These are phyloP conservation scores for Arachnomyces sp. DNA, from an alignment of 2,329 filamentous ascomycete species.

Conservation along the genomic window DNA sequence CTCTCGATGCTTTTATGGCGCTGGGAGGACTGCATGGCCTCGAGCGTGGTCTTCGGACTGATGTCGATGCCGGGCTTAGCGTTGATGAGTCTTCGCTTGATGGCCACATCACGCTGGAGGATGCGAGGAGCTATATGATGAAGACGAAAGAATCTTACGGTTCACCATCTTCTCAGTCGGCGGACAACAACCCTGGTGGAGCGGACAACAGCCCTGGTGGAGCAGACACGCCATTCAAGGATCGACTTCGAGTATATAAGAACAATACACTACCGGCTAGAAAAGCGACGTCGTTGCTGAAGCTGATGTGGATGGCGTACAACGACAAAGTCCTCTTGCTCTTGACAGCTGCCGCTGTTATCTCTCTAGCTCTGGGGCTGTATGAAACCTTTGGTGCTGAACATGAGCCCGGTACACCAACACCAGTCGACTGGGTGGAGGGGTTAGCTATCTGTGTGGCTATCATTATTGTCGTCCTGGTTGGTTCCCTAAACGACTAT, in stretches of 20 bases:
- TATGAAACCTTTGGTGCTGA: conserved; percentile 39
- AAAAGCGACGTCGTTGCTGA: conserved; percentile 58
- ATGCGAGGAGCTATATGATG: conserved; percentile 45
- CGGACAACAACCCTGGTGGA: conserved; percentile 1
- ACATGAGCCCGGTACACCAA: conserved; percentile 17
- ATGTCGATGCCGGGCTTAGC: conserved; percentile 66
- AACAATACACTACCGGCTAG: conserved; percentile 59
- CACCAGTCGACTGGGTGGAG: conserved; percentile 61
- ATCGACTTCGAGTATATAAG: conserved; percentile 35
- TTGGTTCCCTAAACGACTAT: conserved; percentile 65
- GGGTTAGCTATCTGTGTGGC: conserved; percentile 64
- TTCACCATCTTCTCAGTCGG: not conserved
- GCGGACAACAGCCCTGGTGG: conserved; percentile 1
- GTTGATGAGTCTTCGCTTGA: conserved; percentile 62
- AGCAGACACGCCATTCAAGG: too few species aligned
- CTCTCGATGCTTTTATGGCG: conserved; percentile 69
- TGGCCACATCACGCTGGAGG: conserved; percentile 63
- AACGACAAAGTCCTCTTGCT: conserved; percentile 70
- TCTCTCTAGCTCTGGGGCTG: conserved; percentile 64
- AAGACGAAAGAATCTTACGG: conserved; percentile 8
- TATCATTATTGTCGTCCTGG: conserved; percentile 61
- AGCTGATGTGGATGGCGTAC: conserved; percentile 67
- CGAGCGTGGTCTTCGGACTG: conserved; percentile 68
- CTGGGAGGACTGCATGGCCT: conserved; percentile 71
- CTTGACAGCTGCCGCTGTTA: conserved; percentile 58